These are phyloP conservation scores for Penicillium fuscoglaucum DNA, from an alignment of 2,329 filamentous ascomycete genomes.

Conservation along the genomic window DNA sequence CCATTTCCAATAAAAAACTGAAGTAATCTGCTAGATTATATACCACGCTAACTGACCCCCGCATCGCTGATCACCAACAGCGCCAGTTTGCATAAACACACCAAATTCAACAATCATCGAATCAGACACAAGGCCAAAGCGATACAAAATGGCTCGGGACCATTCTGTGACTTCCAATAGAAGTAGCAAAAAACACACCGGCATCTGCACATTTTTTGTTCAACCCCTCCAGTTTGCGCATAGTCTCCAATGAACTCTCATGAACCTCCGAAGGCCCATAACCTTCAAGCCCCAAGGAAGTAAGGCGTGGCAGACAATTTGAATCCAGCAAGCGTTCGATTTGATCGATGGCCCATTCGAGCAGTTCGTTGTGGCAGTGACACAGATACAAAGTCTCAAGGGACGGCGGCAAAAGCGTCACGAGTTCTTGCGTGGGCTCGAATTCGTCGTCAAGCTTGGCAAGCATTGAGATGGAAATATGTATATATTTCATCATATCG, in stretches of 20 bases:
- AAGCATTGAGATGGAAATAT: neutral
- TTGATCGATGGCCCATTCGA: neutral
- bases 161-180: neutral
- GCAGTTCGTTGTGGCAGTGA: neutral
- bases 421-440: neutral
- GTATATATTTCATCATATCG: neutral
- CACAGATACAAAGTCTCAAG: slow-evolving; percentile 3
- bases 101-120: neutral
- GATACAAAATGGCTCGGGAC: neutral
- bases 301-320: neutral
- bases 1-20: neutral
- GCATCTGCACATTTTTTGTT: neutral
- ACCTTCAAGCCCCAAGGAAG: slow-evolving; percentile 1
- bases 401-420: neutral
- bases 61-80: neutral
- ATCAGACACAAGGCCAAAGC: neutral
- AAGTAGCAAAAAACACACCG: neutral
- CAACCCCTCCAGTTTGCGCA: neutral
- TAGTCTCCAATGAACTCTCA: neutral
- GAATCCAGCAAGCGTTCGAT: neutral
- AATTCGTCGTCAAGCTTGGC: neutral
- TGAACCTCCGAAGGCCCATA: neutral
- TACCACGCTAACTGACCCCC: neutral
- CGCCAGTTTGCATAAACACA: neutral
- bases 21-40: neutral